A percentile compares a stretch with the other conserved stretches of the same genome.
phyloP scores from a whole-genome alignment of 441 rosid species.

The Manihot esculenta region DNA sequence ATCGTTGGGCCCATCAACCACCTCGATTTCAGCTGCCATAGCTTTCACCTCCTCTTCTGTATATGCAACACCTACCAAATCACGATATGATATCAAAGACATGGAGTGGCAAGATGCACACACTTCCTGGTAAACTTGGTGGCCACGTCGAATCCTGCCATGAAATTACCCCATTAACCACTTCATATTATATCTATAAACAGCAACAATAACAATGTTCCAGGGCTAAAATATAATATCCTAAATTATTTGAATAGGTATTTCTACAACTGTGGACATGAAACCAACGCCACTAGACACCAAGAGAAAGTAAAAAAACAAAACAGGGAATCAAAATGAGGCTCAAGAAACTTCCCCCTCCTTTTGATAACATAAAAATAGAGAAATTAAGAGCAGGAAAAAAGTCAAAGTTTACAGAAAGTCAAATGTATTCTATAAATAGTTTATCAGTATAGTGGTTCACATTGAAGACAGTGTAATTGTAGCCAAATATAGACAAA shows the following conservation, averaged over 20 bases:
- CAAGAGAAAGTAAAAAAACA: not conserved
- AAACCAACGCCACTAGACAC: not conserved
- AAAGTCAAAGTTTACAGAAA: not conserved
- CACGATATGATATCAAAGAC: constrained; percentile 95
- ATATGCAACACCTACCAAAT: constrained; percentile 97
- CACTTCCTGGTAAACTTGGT: constrained; percentile 97
- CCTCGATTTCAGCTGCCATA: constrained; percentile 99
- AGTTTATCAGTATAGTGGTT: not conserved
- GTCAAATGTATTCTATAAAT: not conserved
- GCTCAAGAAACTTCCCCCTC: not conserved
- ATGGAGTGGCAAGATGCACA: constrained; percentile 99
- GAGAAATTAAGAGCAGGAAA: not conserved
- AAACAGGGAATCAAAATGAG: not conserved
- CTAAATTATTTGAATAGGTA: not conserved
- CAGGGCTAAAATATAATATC: not conserved
- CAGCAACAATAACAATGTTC: not conserved
- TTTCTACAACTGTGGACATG: no score
- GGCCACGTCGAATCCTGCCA: constrained; percentile 98
- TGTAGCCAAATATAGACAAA: not conserved
- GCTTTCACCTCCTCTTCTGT: constrained; percentile 99
- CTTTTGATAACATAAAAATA: not conserved
- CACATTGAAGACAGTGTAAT: no score
- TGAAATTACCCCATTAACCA: constrained; percentile 23
- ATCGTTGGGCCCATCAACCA: constrained; percentile 97
- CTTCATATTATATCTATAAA: not conserved